These are phyloP conservation scores for Aspergillus fructus DNA, from an alignment of 2,329 filamentous ascomycete species.

Conservation along the genomic window DNA sequence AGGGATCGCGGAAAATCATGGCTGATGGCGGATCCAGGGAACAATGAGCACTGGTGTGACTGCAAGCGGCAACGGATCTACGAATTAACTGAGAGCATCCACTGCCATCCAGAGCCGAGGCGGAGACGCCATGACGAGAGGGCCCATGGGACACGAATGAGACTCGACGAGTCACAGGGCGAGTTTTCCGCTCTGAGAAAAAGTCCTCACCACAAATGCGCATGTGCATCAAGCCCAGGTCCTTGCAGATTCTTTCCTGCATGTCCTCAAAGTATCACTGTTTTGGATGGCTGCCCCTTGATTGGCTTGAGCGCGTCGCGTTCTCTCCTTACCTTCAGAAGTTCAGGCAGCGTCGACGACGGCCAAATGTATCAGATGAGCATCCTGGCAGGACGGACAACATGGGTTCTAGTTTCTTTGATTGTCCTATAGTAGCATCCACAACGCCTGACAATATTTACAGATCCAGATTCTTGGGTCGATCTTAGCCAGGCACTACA, in stretches of 20 bases:
- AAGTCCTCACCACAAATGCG: conserved; percentile 14
- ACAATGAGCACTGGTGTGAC: conserved; percentile 16
- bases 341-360: not conserved
- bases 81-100: conserved; percentile 18
- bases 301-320: conserved; percentile 1
- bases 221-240: conserved; percentile 21
- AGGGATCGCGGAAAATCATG: not conserved
- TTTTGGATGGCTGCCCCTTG: conserved; percentile 1
- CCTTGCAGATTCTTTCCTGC: conserved; percentile 31
- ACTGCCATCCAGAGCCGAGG: conserved; percentile 11
- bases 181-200: conserved; percentile 15
- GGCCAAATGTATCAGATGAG: not conserved
- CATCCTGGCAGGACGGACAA: not conserved
- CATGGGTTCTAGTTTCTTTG: not conserved
- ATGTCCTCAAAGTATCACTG: conserved; percentile 1
- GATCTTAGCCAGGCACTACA: conserved; percentile 4
- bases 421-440: not conserved
- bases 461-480: conserved; percentile 8
- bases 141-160: conserved; percentile 23
- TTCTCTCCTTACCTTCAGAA: not conserved
- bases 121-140: conserved; percentile 25
- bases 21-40: conserved; percentile 17
- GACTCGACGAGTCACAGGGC: conserved; percentile 32
- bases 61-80: conserved; percentile 24
- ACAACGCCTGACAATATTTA: not conserved